Percentiles rank a stretch among this genome's conserved stretches.
phyloP scores from a whole-genome alignment of 495 filamentous ascomycete species.

The Podospora pseudoanserina region DNA sequence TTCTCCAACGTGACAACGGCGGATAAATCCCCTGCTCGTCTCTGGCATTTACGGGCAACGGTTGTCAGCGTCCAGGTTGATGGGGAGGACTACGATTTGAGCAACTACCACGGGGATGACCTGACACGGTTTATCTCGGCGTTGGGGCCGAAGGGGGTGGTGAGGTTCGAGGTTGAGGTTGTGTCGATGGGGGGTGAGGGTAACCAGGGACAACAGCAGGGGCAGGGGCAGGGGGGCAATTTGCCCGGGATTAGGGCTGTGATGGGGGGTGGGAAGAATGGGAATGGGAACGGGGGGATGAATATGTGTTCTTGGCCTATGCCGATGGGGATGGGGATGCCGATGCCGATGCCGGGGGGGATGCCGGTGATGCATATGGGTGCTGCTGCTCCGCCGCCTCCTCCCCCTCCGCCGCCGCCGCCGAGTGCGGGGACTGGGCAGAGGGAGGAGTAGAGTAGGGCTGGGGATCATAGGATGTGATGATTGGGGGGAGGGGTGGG shows the following conservation, averaged over 20 bases:
- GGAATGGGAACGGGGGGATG: too few relatives aligned
- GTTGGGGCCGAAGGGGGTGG: slow-evolving; percentile 19
- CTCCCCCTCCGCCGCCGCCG: background rate
- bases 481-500: background rate
- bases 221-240: background rate
- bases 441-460: background rate
- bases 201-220: background rate
- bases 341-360: background rate
- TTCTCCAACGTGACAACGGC: slow-evolving; percentile 12
- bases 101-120: slow-evolving; percentile 28
- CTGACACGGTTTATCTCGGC: slow-evolving; percentile 18
- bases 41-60: slow-evolving; percentile 20
- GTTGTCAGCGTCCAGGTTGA: slow-evolving; percentile 24
- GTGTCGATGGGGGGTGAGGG: background rate
- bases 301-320: background rate
- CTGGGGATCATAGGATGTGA: background rate
- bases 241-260: background rate
- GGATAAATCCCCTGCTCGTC: background rate
- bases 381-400: background rate
- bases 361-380: background rate
- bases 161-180: slow-evolving; percentile 36
- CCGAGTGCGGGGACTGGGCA: background rate
- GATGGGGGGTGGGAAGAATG: background rate
- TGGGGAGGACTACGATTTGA: slow-evolving; percentile 35
- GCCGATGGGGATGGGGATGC: background rate